Percentiles rank a stretch among this genome's conserved stretches.
These are phyloP conservation scores for Trypanosoma theileri DNA, from an alignment of 208 protist species.

Conservation along the genomic window DNA sequence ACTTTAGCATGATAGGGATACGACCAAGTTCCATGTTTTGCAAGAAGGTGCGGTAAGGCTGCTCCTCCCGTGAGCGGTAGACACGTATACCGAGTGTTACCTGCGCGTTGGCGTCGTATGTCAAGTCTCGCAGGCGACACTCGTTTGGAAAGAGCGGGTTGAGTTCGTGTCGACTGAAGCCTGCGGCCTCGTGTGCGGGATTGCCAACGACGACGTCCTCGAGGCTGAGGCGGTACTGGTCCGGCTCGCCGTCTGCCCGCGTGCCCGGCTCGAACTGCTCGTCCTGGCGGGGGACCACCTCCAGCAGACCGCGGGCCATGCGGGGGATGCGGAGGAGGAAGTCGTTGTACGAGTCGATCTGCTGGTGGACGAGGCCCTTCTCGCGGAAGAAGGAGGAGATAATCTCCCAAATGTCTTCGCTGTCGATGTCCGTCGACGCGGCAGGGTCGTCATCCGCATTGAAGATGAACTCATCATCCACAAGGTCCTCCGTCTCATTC, in stretches of 20 bases:
- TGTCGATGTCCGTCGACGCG: constrained; percentile 68
- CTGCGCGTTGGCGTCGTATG: constrained; percentile 89
- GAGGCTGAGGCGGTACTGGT: constrained; percentile 71
- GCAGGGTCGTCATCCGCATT: neutral
- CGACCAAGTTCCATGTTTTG: constrained; percentile 59
- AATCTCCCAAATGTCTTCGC: constrained; percentile 96
- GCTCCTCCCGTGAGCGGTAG: constrained; percentile 33
- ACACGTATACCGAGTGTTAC: constrained; percentile 40
- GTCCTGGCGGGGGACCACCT: constrained; percentile 72
- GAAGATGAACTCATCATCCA: constrained; percentile 27
- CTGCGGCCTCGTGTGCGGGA: constrained; percentile 66
- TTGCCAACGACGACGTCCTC: constrained; percentile 85
- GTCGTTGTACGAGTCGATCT: constrained; percentile 99
- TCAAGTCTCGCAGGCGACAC: constrained; percentile 96
- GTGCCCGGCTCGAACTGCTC: constrained; percentile 77
- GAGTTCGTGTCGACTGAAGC: constrained; percentile 50
- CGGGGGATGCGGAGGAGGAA: constrained; percentile 92
- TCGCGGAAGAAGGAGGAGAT: constrained; percentile 97
- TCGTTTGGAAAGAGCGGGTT: constrained; percentile 91
- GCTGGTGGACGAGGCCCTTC: constrained; percentile 98
- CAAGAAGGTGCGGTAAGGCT: constrained; percentile 26
- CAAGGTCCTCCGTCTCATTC: constrained; percentile 54
- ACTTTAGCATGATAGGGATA: constrained; percentile 96
- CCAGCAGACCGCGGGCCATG: constrained; percentile 73
- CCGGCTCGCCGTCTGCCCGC: constrained; percentile 40